These are phyloP conservation scores for Colletotrichum noveboracense DNA, from an alignment of 2,329 filamentous ascomycete genomes.

Conservation along the genomic window DNA sequence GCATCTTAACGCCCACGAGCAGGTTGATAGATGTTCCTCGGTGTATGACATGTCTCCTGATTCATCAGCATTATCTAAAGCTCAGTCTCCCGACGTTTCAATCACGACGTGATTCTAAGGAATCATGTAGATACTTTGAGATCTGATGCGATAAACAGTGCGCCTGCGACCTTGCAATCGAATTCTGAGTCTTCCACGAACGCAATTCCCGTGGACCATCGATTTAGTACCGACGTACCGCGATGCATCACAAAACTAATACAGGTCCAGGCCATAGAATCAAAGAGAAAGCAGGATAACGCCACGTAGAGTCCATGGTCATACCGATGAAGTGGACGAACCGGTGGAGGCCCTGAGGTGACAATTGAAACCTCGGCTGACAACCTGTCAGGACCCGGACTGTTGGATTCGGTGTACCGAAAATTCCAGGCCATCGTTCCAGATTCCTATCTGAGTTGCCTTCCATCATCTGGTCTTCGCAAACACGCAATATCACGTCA, in stretches of 20 bases:
- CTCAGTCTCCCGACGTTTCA: background rate
- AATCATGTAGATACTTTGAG: background rate
- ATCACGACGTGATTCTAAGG: background rate
- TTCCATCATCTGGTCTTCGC: background rate
- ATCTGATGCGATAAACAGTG: background rate
- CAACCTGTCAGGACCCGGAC: background rate
- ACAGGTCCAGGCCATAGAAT: background rate
- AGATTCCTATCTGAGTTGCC: background rate
- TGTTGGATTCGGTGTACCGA: background rate
- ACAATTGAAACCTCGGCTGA: background rate
- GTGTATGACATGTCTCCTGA: background rate
- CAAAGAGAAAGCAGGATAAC: background rate
- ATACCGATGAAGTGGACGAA: background rate
- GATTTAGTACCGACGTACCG: background rate
- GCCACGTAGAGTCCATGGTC: background rate
- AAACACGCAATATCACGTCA: background rate
- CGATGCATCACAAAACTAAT: background rate
- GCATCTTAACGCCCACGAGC: background rate
- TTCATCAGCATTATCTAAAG: background rate
- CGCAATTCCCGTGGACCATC: background rate
- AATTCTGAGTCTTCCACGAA: background rate
- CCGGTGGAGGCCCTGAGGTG: background rate
- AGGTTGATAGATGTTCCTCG: accelerated
- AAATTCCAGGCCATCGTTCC: background rate
- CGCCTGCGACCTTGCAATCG: background rate